Percentiles rank a stretch among this genome's conserved stretches.
Conservation (phyloP, 805 yeast genomes). For the Schwanniomyces polymorphus region DNA sequence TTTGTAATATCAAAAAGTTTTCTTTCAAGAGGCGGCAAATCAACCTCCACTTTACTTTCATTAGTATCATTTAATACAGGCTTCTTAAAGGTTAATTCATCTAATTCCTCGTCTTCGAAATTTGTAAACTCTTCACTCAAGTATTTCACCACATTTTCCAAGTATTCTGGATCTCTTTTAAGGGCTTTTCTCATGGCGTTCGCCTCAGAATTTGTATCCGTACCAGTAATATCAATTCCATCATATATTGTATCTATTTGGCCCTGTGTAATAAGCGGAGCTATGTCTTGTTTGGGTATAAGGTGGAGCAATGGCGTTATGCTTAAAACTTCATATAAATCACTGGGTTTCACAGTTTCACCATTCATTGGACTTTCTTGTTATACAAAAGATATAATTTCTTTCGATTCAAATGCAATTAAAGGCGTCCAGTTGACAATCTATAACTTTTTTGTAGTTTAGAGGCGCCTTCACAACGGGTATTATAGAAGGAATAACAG, state of each 20-base stretch:
- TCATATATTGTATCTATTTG: constrained; percentile 8
- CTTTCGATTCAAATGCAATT: neutral
- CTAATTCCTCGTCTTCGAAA: constrained; percentile 26
- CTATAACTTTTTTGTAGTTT: too few relatives aligned
- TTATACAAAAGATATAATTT: neutral
- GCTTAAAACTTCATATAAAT: constrained; percentile 21
- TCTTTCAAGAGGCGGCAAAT: constrained; percentile 13
- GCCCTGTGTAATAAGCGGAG: constrained; percentile 13
- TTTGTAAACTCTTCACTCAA: constrained; percentile 18
- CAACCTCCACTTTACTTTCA: neutral
- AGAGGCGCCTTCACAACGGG: too few relatives aligned
- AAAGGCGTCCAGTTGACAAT: neutral
- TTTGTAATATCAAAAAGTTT: constrained; percentile 7
- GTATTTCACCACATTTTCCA: constrained; percentile 7
- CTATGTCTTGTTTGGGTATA: constrained; percentile 25
- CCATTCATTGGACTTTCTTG: constrained; percentile 1
- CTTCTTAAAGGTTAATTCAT: constrained; percentile 31
- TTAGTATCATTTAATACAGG: constrained; percentile 14
- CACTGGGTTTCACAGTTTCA: constrained; percentile 10
- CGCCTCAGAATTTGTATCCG: constrained; percentile 3
- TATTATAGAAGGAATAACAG: too few relatives aligned
- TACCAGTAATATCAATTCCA: constrained; percentile 3
- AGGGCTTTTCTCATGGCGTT: constrained; percentile 9
- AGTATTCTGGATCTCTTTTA: constrained; percentile 11
- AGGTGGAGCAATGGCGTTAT: constrained; percentile 28